Base-by-base conservation (phyloP, 495 filamentous ascomycete species). In the Aspergillus kassunensis region DNA sequence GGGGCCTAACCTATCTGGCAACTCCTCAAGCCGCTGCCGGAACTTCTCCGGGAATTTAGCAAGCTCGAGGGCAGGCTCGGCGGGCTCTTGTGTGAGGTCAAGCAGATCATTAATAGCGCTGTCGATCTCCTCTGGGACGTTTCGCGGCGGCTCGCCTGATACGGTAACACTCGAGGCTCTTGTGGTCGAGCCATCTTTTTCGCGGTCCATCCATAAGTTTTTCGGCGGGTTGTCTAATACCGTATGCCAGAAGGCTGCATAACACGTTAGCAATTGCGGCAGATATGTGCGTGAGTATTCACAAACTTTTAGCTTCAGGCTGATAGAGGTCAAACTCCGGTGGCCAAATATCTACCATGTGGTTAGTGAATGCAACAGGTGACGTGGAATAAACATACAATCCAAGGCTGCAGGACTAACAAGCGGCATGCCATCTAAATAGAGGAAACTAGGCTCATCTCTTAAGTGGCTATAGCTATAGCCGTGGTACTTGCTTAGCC, bases 21-120 rank as follows among this genome's bases (percentile, higher is more conserved):
- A 35, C 48, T 57, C 54, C 47, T 57, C 49, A 30, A 57, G 49
- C 40, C 55, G 55, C 44, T 12, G 44, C 31, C 45, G 55, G 15
- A 54, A 43, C 36, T 58, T 23, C 44, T 49, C 50, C 18, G 37
- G 37, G 39, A 53, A 53, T 45, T 46, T 6, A 13, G 39, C 50
- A 1, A 58, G 15, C 31, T 53, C 21, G 43, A 44, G 55, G 39
- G 1, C 44, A 18, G 4, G 31, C 11, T 29, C n/a, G n/a, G n/a
- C 34, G 44, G 31, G 4, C 4, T 49, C 30, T 44, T 49, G 56
- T 19, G 56, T 51, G 51, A 58, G 46, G 51, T 35, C n/a, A 2
- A 58, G 56, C 31, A 59, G 51, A 51, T 59, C 13, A 55, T 58
- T 25, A 43, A 54, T 58, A 9, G 51, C 24, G 36, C 46, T 45